These are phyloP conservation scores for Fusarium verticillioides DNA, from an alignment of 2,329 filamentous ascomycete species.

Conservation along the genomic window DNA sequence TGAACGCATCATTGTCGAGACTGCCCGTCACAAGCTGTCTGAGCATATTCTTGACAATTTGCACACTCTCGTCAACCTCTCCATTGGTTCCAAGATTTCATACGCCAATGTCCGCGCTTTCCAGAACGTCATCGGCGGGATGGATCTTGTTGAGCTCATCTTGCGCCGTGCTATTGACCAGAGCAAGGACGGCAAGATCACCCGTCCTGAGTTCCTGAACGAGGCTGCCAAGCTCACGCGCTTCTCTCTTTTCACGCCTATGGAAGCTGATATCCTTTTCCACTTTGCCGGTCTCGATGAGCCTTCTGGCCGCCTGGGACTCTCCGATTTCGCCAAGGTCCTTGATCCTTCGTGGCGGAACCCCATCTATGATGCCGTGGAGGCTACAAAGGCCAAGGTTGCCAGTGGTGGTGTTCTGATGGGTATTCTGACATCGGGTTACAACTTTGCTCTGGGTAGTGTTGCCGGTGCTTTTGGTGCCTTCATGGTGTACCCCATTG, in stretches of 20 bases:
- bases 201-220: conserved; percentile 91
- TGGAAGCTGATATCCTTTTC: conserved; percentile 99
- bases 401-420: conserved; percentile 61
- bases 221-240: conserved; percentile 91
- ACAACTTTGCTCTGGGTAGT: conserved; percentile 91
- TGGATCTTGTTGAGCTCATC: conserved; percentile 96
- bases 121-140: conserved; percentile 97
- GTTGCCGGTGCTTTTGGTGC: conserved; percentile 96
- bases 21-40: conserved; percentile 93
- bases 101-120: conserved; percentile 98
- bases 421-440: conserved; percentile 73
- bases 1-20: conserved; percentile 94
- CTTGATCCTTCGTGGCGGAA: conserved; percentile 92
- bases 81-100: conserved; percentile 89
- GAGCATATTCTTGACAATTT: conserved; percentile 94
- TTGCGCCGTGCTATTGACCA: conserved; percentile 86
- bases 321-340: conserved; percentile 92
- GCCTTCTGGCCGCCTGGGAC: conserved; percentile 83
- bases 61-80: conserved; percentile 94
- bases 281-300: conserved; percentile 96
- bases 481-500: conserved; percentile 99
- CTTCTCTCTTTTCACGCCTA: conserved; percentile 96
- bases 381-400: conserved; percentile 54
- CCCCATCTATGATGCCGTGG: conserved; percentile 63
- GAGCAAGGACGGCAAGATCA: conserved; percentile 91